Conservation (phyloP, 2,329 filamentous ascomycete genomes). For the Penicillium sclerotigenum region DNA sequence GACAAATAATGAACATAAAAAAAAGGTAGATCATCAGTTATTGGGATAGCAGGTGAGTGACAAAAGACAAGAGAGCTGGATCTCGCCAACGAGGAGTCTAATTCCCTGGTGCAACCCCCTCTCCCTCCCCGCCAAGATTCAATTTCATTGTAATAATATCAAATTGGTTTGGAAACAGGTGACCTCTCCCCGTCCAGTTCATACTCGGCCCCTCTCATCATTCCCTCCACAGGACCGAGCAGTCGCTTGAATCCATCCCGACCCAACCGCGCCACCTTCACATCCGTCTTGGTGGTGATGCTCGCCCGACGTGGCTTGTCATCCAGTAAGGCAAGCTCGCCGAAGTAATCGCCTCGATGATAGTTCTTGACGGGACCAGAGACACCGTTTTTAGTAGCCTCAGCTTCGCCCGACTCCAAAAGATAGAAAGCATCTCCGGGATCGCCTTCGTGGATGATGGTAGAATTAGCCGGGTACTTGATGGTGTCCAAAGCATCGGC, state of each 20-base stretch:
- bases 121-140: too few species aligned
- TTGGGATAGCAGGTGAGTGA: constrained; percentile 1
- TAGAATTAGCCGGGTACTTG: constrained; percentile 74
- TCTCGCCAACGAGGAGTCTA: constrained; percentile 2
- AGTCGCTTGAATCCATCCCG: constrained; percentile 94
- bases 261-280: constrained; percentile 88
- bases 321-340: constrained; percentile 88
- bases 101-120: not conserved
- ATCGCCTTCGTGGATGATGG: constrained; percentile 89
- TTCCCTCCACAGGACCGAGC: constrained; percentile 86
- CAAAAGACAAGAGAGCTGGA: not conserved
- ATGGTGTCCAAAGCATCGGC: constrained; percentile 90
- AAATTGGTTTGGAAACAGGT: constrained; percentile 25
- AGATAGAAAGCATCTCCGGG: constrained; percentile 89
- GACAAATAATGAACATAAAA: constrained; percentile 7
- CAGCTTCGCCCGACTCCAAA: constrained; percentile 80
- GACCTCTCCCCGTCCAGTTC: constrained; percentile 31
- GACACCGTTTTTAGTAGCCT: constrained; percentile 75
- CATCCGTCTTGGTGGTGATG: constrained; percentile 76
- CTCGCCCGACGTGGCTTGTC: constrained; percentile 91
- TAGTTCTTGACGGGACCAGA: constrained; percentile 74
- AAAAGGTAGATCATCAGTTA: not conserved
- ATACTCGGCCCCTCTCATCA: constrained; percentile 71
- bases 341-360: constrained; percentile 92
- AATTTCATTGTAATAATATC: constrained; percentile 18